Percentiles rank a stretch among this genome's conserved stretches.
These are phyloP conservation scores for Backusella tuberculispora DNA, from an alignment of 192 early-diverging fungal genomes.

Conservation along the genomic window DNA sequence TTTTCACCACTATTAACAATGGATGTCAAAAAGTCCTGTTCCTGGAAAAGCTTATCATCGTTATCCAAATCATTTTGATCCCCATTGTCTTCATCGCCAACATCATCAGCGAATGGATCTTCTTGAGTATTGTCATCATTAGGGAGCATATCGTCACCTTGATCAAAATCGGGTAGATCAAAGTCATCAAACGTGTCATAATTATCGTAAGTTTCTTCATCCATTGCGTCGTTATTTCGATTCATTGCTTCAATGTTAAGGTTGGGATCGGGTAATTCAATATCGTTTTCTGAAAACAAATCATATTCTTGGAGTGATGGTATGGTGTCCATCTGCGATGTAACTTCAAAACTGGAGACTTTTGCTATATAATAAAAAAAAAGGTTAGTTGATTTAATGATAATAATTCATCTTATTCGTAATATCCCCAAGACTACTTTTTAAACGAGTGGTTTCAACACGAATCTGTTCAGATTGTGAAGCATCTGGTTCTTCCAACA, in stretches of 20 bases:
- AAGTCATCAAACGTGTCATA: constrained; percentile 10
- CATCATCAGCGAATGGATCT: constrained; percentile 40
- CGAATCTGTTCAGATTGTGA: background rate
- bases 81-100: constrained; percentile 35
- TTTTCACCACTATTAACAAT: constrained; percentile 36
- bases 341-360: constrained; percentile 17
- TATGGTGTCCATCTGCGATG: constrained; percentile 51
- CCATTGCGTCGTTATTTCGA: constrained; percentile 21
- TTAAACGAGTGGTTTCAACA: constrained; percentile 50
- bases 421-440: constrained; percentile 38
- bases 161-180: constrained; percentile 31
- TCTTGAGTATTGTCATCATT: constrained; percentile 31
- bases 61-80: constrained; percentile 48
- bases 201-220: background rate
- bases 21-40: constrained; percentile 7
- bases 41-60: constrained; percentile 24
- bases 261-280: constrained; percentile 45
- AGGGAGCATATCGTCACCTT: constrained; percentile 22
- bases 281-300: constrained; percentile 63
- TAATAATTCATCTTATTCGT: too few relatives aligned
- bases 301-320: constrained; percentile 71
- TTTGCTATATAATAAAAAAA: constrained; percentile 16
- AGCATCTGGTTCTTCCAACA: background rate
- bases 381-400: background rate
- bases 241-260: constrained; percentile 23